Evolutionary conservation across 495 filamentous ascomycete genomes (phyloP), one percentile per base, ranked within the genome.

Genomic region (Viridothelium virens): DNA sequence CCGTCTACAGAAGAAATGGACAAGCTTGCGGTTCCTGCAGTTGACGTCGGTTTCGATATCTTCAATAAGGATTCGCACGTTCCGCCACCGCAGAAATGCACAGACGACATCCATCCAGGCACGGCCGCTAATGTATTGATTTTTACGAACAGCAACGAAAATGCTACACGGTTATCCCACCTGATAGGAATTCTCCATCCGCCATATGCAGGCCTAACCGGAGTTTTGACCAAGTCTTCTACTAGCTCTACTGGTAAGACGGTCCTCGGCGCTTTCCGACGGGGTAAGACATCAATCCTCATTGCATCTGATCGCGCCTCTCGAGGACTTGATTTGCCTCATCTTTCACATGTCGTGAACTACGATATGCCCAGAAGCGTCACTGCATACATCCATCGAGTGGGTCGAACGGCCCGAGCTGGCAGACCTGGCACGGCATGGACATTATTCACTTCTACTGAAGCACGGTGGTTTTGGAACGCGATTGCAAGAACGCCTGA

Each of bases 271-370:
- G 82, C 82, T 5, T 92, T 92, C 75, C 75, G 81, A 12, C 74
- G 79, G 34, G 83, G 83, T 65, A 87, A 86, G 62, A 77, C 89
- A 2, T 85, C 84, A 2, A 82, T 96, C 48, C 85, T 97, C 10
- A 86, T 97, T 46, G 91, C 93, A 9, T 94, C 94, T 0, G 94
- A 98, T 73, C 87, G 93, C 34, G 91, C 93, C 1, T 89, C 93
- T 1, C 89, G 95, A 56, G 94, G 94, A 71, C 85, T 98, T n/a
- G 94, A 98, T 73, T 44, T 63, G 36, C 64, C 67, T 47, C 18
- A 56, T 25, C 80, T 97, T 34, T 85, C 85, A 34, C 89, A 96
- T 69, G 91, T 97, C 11, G 79, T 97, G 71, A 97, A 97, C 75
- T 98, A 98, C 79, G 94, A 97, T 73, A 80, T 97, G 41, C 95